Percentiles rank a stretch among this genome's conserved stretches.
Conservation (phyloP, 2,329 filamentous ascomycete genomes). For the Tolypocladium tundrense region DNA sequence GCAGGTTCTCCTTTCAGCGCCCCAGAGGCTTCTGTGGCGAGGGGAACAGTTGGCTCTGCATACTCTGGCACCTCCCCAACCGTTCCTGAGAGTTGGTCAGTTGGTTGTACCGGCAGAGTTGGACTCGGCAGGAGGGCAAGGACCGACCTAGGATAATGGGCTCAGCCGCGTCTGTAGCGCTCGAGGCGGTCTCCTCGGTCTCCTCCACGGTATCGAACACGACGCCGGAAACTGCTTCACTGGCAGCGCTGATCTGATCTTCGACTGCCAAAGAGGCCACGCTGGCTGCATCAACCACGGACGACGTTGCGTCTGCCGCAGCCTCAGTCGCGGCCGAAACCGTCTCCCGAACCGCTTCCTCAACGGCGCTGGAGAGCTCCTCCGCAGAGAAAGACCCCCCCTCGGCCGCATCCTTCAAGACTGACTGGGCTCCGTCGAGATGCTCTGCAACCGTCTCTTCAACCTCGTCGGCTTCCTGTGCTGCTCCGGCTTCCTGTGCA, state of each 20-base stretch:
- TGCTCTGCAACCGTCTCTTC: constrained; percentile 7
- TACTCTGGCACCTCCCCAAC: not conserved
- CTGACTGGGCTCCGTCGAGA: constrained; percentile 9
- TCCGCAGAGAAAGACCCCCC: not conserved
- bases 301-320: constrained; percentile 4
- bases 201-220: not conserved
- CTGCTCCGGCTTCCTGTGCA: not conserved
- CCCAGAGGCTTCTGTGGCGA: not conserved
- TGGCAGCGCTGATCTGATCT: not conserved
- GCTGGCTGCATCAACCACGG: constrained; percentile 2
- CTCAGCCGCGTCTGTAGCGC: not conserved
- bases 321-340: constrained; percentile 14
- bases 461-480: constrained; percentile 13
- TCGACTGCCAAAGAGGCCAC: not conserved
- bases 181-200: not conserved
- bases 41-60: not conserved
- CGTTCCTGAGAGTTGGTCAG: not conserved
- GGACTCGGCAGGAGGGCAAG: no score
- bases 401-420: not conserved
- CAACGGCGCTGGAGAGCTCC: not conserved
- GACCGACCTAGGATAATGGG: not conserved
- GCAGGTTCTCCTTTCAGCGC: not conserved
- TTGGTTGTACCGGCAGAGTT: no score
- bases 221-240: not conserved
- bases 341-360: constrained; percentile 8